Conservation (phyloP, 164 flowering plant species). For the Echeveria elegans region DNA sequence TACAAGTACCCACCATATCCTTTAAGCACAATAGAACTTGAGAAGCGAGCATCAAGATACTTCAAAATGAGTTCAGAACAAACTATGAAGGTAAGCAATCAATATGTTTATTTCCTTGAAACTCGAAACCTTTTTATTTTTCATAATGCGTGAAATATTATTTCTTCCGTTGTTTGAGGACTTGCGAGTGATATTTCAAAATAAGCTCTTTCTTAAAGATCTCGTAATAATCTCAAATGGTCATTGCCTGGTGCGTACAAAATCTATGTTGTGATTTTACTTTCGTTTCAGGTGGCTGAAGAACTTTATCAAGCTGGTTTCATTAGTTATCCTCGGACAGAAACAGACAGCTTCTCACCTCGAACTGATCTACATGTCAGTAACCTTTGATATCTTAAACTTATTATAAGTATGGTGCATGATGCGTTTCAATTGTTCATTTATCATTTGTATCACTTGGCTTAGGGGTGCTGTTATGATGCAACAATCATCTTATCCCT, state of each 20-base stretch:
- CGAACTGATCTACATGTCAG: constrained; percentile 79
- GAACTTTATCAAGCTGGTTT: constrained; percentile 95
- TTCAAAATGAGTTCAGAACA: constrained; percentile 92
- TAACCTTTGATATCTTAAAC: constrained; percentile 10
- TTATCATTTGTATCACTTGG: neutral
- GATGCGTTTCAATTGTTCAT: neutral
- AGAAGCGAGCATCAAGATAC: constrained; percentile 93
- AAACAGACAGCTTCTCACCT: constrained; percentile 74
- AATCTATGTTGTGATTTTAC: neutral
- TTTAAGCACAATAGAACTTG: constrained; percentile 89
- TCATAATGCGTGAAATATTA: too few relatives aligned
- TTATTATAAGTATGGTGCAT: neutral
- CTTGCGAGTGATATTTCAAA: neutral
- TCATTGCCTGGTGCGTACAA: neutral
- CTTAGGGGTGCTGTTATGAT: neutral
- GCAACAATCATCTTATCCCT: neutral
- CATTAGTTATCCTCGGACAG: constrained; percentile 98
- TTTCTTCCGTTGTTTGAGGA: neutral
- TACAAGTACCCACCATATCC: constrained; percentile 86
- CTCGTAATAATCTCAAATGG: neutral
- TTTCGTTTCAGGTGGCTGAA: constrained; percentile 70
- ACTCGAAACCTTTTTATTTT: too few relatives aligned
- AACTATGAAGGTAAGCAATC: constrained; percentile 76
- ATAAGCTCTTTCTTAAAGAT: neutral
- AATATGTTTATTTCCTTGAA: neutral